Evolutionary conservation across 345 rosid genomes (phyloP), one percentile per base, ranked within the genome.

Genomic region (Salix dunnii): DNA sequence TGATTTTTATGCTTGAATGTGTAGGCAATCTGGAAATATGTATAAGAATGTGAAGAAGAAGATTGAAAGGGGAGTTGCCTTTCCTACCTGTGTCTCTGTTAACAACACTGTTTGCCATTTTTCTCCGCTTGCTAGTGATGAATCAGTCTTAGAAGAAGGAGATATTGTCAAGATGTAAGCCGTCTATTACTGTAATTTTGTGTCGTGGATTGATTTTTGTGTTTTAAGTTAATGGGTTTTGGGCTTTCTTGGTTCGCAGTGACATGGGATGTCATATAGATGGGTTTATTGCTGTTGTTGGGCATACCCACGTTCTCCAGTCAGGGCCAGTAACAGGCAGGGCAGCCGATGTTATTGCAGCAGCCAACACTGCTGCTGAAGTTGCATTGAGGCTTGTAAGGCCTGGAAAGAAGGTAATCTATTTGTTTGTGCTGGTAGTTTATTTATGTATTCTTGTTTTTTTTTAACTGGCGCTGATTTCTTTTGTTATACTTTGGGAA

Each of bases 241-340:
- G 11, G 53, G 76, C 77, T 63, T 79, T 60, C 2, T 53, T 38
- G 16, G 30, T 25, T 62, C 84, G 71, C 85, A 94, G 98, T 78
- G 98, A 96, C 76, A 79, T 96, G 95, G 99, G 99, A 28, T 94
- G 97, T 68, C 99, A 96, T 76, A 94, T 96, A 65, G 97, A 94
- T 84, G 99, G 99, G n/a, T 92, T 96, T 79, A 94, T 96, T 84
- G 98, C 98, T 28, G 89, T 93, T 23, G 97, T 93, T 78, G 99
- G 85, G 2, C 98, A 92, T 67, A 96, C 97, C 0, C 95, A 91
- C 89, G 95, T 87, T 79, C 78, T 94, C 74, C 97, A 90, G 78
- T 89, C 80, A 36, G 97, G 97, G 2, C 87, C 93, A 2, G 71
- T 94, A 38, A 89, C 61, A 8, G 97, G 97, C 46, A 90, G 91